Evolutionary conservation across 129 eudicot genomes (phyloP), one percentile per base, ranked within the genome.

Genomic region (Calendula officinalis): DNA sequence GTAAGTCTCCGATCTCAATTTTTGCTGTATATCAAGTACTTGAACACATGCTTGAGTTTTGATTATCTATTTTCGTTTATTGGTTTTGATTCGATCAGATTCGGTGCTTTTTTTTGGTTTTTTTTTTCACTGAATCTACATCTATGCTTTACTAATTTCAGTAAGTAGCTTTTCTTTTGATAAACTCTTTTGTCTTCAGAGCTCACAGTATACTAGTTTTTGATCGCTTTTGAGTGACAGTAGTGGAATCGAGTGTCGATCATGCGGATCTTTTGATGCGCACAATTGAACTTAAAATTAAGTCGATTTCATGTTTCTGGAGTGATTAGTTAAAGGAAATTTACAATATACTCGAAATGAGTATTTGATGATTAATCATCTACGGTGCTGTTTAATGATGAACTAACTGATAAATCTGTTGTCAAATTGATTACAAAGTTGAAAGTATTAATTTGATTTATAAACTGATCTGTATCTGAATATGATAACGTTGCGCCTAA

Each of bases 1-100:
- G 96, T 88, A 69, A 77, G 81, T 64, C 70, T 75, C 64, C 58
- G 50, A 67, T 50, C 63, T 41, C 33, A 9, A 15, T 41, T 12
- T 0, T 46, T 15, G 16, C 5, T 12, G 5, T 49, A 47, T 12
- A 17, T 69, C 30, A 22, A 22, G 30, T 2, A 22, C 44, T 44
- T 68, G 30, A 22, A 22, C 30, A 22, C 30, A 22, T 1, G 1
- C 2, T 22, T 22, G 12, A 16, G 66, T 74, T 46, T 30, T 51
- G 41, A 0, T 71, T 15, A 11, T 46, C 39, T 41, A 13, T 41
- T 67, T 56, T 30, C 1, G 41, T 42, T 38, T 47, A 10, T 80
- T 10, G 32, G 5, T 49, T 11, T 22, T 51, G 70, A 71, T 53
- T 52, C 43, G 0, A 15, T 42, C 14, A 71, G 69, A 71, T 52